Evolutionary conservation across 768 basidiomycete species (phyloP).

Genomic region (Sporobolomyces roseus): DNA sequence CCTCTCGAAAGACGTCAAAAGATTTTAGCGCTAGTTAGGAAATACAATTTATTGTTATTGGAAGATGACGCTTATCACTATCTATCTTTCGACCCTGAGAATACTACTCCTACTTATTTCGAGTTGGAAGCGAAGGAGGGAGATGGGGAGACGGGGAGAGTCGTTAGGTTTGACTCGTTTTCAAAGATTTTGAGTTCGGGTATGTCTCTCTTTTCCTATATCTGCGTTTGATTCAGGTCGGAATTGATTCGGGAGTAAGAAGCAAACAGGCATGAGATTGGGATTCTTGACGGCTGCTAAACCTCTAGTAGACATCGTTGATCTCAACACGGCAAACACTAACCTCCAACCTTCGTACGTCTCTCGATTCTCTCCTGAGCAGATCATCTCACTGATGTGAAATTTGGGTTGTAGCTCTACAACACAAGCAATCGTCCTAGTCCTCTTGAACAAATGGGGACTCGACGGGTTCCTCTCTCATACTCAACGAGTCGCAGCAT

Average conservation of each 20-base stretch:
- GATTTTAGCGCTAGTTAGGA: slow-evolving; percentile 61
- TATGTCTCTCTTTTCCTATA: slow-evolving; percentile 36
- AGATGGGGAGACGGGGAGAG: slow-evolving; percentile 63
- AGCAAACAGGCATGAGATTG: slow-evolving; percentile 68
- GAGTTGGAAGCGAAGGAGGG: slow-evolving; percentile 65
- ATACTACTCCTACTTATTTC: slow-evolving; percentile 70
- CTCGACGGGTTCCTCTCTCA: slow-evolving; percentile 70
- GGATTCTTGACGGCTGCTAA: slow-evolving; percentile 77
- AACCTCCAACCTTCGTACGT: slow-evolving; percentile 48
- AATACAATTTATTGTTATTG: slow-evolving; percentile 74
- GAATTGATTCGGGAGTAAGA: no score
- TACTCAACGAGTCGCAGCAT: slow-evolving; percentile 50
- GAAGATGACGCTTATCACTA: slow-evolving; percentile 60
- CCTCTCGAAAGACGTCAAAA: slow-evolving; percentile 63
- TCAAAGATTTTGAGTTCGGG: slow-evolving; percentile 64
- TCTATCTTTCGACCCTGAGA: slow-evolving; percentile 65
- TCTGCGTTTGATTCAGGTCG: no score
- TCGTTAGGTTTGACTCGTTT: slow-evolving; percentile 82
- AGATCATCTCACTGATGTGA: slow-evolving; percentile 40
- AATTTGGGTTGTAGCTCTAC: slow-evolving; percentile 23
- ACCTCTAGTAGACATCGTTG: slow-evolving; percentile 63
- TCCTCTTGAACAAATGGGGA: slow-evolving; percentile 67
- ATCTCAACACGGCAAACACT: slow-evolving; percentile 63
- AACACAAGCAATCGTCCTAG: slow-evolving; percentile 57
- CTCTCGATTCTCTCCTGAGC: slow-evolving; percentile 36